A percentile compares a stretch with the other conserved stretches of the same genome.
phyloP scores from a whole-genome alignment of 257 asterid genomes.

The Scutellaria galericulata region DNA sequence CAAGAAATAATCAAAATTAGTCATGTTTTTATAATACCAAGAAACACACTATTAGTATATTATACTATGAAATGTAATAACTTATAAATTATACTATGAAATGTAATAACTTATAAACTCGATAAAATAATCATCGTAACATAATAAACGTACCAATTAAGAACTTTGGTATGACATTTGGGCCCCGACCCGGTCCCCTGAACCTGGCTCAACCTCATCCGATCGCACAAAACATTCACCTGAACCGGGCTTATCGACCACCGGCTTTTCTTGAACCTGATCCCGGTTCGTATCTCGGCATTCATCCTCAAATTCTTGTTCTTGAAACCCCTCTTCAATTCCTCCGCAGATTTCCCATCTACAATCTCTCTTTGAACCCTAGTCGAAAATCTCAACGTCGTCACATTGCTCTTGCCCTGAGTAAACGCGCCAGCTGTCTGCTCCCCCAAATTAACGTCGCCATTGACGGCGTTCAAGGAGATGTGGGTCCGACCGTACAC shows the following conservation, averaged over 20 bases:
- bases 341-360: conserved; percentile 29
- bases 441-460: conserved; percentile 40
- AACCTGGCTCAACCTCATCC: conserved; percentile 35
- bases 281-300: conserved; percentile 37
- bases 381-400: conserved; percentile 27
- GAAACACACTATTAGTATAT: no score
- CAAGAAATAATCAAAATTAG: neutral
- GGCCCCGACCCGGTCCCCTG: conserved; percentile 30
- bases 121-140: neutral
- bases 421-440: conserved; percentile 37
- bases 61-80: no score
- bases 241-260: conserved; percentile 37
- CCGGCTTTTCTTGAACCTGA: conserved; percentile 35
- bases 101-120: neutral
- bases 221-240: conserved; percentile 38
- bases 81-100: no score
- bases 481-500: conserved; percentile 40
- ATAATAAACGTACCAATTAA: conserved; percentile 40
- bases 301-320: conserved; percentile 39
- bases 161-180: conserved; percentile 39
- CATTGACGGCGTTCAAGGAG: conserved; percentile 20
- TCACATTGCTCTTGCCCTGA: conserved; percentile 37
- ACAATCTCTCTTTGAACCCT: conserved; percentile 25
- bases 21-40: no score
- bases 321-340: conserved; percentile 36